A percentile compares a stretch with the other conserved stretches of the same genome.
Conservation (phyloP, 2,329 filamentous ascomycete genomes). For the Pseudogymnoascus sp. region DNA sequence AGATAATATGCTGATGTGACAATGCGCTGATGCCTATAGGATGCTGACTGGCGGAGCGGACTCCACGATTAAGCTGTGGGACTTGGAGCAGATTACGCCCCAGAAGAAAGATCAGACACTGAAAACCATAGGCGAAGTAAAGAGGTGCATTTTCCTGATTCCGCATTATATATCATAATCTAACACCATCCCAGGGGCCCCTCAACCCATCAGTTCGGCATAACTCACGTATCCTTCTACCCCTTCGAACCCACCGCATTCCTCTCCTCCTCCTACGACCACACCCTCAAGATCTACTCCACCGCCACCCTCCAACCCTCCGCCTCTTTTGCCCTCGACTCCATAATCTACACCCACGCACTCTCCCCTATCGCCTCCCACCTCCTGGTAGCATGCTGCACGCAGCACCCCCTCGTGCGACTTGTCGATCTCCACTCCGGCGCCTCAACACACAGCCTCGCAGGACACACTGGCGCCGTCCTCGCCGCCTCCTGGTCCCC, state of each 20-base stretch:
- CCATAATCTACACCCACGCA: slow-evolving; percentile 67
- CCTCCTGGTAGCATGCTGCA: slow-evolving; percentile 78
- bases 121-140: slow-evolving; percentile 44
- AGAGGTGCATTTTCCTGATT: slow-evolving; percentile 28
- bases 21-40: slow-evolving; percentile 31
- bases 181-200: slow-evolving; percentile 23
- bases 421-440: slow-evolving; percentile 82
- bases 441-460: slow-evolving; percentile 61
- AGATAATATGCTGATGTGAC: slow-evolving; percentile 13
- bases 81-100: slow-evolving; percentile 56
- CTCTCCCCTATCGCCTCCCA: slow-evolving; percentile 64
- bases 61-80: slow-evolving; percentile 77
- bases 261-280: slow-evolving; percentile 69
- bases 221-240: slow-evolving; percentile 70
- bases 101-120: slow-evolving; percentile 40
- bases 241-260: slow-evolving; percentile 70
- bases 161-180: slow-evolving; percentile 19
- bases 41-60: slow-evolving; percentile 81
- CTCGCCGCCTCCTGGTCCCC: slow-evolving; percentile 75
- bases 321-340: slow-evolving; percentile 58
- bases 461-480: slow-evolving; percentile 59
- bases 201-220: slow-evolving; percentile 54
- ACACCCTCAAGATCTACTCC: slow-evolving; percentile 66
- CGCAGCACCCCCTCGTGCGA: slow-evolving; percentile 74
- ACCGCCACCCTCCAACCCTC: slow-evolving; percentile 53